Base-by-base conservation (phyloP, 345 rosid genomes). In the Noccaea bulbosa region DNA sequence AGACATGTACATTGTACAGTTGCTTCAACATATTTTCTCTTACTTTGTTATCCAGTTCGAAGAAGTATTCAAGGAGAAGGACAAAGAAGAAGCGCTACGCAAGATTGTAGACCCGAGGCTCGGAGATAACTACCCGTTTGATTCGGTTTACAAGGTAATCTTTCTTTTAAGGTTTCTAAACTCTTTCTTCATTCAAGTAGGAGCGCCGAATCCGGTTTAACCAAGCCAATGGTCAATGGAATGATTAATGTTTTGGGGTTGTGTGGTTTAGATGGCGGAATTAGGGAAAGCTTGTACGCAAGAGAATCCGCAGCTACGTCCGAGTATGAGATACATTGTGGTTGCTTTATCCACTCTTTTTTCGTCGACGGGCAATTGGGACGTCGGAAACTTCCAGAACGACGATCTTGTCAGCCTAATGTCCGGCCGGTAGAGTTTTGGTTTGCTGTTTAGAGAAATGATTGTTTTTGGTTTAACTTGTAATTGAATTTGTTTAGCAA, bases 271-370 rank as follows among this genome's bases (percentile, higher is more conserved):
- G 99, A 89, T 94, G 92, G 89, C 92, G 44, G 90, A 85, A 74
- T 86, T 94, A 49, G 99, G 92, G 20, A 87, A 77, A 74, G 98
- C 85, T 7, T 91, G 99, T 81, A 89, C 99, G 2, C 88, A 82
- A 55, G 98, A 86, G 82, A 83, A 80, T 44, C 88, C 97, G 33
- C 96, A 83, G 67, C 72, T 82, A 52, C 87, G 97, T 4, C 98
- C 98, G 1, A 86, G 85, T 32, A 94, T 88, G 98, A 87, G 97
- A 75, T 88, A 93, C 40, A 78, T 92, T 3, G 99, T 92, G 67
- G 98, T 92, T 39, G 96, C 97, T 34, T 72, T 90, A 37, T 92
- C 87, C 75, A 86, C 98, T 2, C 92, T 95, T 16, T 89, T 92
- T 2, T 94, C 99, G 1, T 59, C 88, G 0, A 88, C 96, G 0